Conservation (phyloP, 495 filamentous ascomycete genomes). For the Lophiostoma macrostomum region DNA sequence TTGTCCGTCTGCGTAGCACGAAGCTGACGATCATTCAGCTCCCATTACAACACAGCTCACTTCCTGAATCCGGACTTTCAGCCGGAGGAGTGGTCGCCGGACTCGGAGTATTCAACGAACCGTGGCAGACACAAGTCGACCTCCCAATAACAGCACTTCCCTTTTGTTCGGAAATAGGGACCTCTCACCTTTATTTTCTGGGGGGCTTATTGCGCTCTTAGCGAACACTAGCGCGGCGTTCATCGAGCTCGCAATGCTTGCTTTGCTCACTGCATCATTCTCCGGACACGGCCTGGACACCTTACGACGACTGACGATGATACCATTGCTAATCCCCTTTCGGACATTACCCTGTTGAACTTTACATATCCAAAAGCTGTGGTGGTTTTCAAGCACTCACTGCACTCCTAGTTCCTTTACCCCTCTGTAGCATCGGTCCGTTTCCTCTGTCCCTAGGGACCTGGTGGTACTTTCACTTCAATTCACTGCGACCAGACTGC, state of each 20-base stretch:
- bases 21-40: conserved; percentile 27
- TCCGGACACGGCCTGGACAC: conserved; percentile 24
- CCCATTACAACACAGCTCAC: conserved; percentile 44
- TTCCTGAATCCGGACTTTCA: conserved; percentile 44
- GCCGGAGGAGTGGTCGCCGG: conserved; percentile 42
- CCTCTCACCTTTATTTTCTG: conserved; percentile 16
- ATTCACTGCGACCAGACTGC: conserved; percentile 30
- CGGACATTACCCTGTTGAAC: conserved; percentile 13
- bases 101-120: conserved; percentile 39
- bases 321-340: conserved; percentile 30
- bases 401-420: background rate
- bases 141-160: conserved; percentile 22
- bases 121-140: conserved; percentile 29
- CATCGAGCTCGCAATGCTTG: conserved; percentile 25
- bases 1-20: background rate
- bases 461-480: conserved; percentile 13
- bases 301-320: conserved; percentile 29
- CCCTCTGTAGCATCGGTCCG: background rate
- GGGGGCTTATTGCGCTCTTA: conserved; percentile 27
- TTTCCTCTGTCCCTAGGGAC: conserved; percentile 10
- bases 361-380: conserved; percentile 22
- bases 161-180: background rate
- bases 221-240: conserved; percentile 33
- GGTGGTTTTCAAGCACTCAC: background rate
- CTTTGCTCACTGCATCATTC: conserved; percentile 23